Base-by-base conservation (phyloP, 768 basidiomycete genomes). In the Boletus rubropictus region DNA sequence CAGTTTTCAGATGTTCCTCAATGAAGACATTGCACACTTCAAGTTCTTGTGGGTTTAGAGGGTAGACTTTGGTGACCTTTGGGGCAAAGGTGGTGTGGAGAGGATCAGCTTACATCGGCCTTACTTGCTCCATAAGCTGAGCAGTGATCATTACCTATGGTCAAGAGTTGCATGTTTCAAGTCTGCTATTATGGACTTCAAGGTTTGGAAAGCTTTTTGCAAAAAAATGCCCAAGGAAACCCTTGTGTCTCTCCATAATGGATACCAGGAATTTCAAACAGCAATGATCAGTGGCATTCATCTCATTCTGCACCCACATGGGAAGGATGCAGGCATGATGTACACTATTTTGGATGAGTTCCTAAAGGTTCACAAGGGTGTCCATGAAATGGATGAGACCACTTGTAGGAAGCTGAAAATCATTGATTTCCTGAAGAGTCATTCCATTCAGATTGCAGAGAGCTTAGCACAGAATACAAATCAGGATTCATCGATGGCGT, bases 241-340 rank as follows among this genome's bases (percentile, higher is more conserved):
- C 12, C 78, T 77, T 20, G 79, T 80, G 55, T 83, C 85, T 39
- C 73, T 89, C 24, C 81, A 87, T 57, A 89, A 86, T 52, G 86
- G 85, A 7, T 91, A 90, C 59, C 74, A 89, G 46, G 89, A 90
- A 58, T 92, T 92, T 66, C 89, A 90, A 62, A 84, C 86, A 8
- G 85, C 87, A 8, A 89, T 93, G 88, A 85, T 92, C 44, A 84
- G 85, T 52, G 86, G 90, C 10, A 89, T 93, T 42, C 89, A 89
- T 61, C 78, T 91, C 42, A 80, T 88, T 42, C 70, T 92, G 24
- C 80, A 92, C 51, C 89, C 87, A 2, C 80, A 72, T 31, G 89
- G 88, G 4, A 71, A 75, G 52, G 75, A 87, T 56, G 80, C 82
- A 5, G 73, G 69, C 5, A 74, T 71, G 35, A 90, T 93, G 88